Evolutionary conservation across 495 filamentous ascomycete species (phyloP), one percentile per base, ranked within the genome.

Genomic region (Venustampulla echinocandica): DNA sequence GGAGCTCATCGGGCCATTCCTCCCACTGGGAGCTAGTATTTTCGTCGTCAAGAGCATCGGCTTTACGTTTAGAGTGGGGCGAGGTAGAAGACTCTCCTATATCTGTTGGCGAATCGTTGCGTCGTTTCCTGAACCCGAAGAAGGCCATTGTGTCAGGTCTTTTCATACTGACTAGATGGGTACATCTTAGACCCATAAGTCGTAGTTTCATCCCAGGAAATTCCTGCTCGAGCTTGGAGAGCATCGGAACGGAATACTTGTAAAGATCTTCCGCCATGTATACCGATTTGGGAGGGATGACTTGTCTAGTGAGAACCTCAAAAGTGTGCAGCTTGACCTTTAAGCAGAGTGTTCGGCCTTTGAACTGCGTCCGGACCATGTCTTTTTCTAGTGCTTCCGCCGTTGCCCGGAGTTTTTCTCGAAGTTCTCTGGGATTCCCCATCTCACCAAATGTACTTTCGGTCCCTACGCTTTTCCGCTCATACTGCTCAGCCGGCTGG

Each of bases 251-350:
- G 0, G 85, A 64, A 59, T 80, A 87, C 15, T 74, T 76, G 61
- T 90, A 99, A 11, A 97, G 64, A 52, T 98, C 92, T 33, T 93
- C 84, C 0, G 85, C 82, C 1, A 70, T 64, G 22, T 61, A 73
- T 4, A 95, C 73, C 0, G 87, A 80, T 53, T 82, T 81, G 1
- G 85, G 79, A 9, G 82, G 77, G 28, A 83, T 73, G 10, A 75
- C 74, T 60, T 98, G 92, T 27, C 92, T 69, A 0, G 88, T 92
- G 14, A 86, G 68, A 9, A 97, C 90, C 61, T 96, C 87, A 55
- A 89, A 99, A 0, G 86, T 93, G 55, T 95, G 87, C 10, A 97
- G 69, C 61, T 99, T 99, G 39, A 96, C 75, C 63, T 99, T 99
- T 15, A 99, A 62, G 18, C 85, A 82, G 2, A 98, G 64, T 1